Percentiles rank a stretch among this genome's conserved stretches.
Evolutionary conservation across 106 monocot genomes (phyloP).

Genomic region (Dendrobium huoshanense): DNA sequence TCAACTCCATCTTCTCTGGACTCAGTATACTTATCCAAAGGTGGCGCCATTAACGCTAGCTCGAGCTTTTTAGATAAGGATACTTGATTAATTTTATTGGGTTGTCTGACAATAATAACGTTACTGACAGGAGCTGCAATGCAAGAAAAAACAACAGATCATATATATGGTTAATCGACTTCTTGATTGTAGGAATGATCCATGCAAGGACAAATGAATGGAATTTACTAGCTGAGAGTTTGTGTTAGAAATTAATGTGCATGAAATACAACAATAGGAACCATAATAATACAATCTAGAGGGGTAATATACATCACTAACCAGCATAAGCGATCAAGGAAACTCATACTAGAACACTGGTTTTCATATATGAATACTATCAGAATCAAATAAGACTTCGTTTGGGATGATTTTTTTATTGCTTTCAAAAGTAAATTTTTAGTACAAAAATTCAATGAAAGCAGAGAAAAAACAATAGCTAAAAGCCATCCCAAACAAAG

Average conservation of each 20-base stretch:
- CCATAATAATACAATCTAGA: background rate
- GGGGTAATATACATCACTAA: background rate
- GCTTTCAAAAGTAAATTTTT: too few relatives aligned
- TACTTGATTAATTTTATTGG: conserved; percentile 12
- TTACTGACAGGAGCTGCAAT: conserved; percentile 68
- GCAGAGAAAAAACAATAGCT: too few relatives aligned
- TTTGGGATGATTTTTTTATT: too few relatives aligned
- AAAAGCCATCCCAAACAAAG: too few relatives aligned
- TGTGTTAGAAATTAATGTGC: background rate
- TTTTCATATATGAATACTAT: too few relatives aligned
- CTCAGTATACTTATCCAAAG: conserved; percentile 48
- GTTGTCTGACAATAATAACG: conserved; percentile 50
- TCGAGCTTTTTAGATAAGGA: conserved; percentile 26
- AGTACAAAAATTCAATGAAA: too few relatives aligned
- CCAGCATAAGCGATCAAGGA: too few relatives aligned
- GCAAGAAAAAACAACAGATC: conserved; percentile 5
- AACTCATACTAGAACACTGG: too few relatives aligned
- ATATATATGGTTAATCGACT: background rate
- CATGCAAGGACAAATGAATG: background rate
- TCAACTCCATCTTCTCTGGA: conserved; percentile 30
- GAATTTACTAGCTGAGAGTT: background rate
- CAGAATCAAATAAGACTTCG: too few relatives aligned
- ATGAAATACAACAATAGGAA: background rate
- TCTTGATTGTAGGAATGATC: background rate
- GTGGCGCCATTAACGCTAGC: conserved; percentile 30